Base-by-base conservation (phyloP, 2,329 filamentous ascomycete species). In the Uncinocarpus reesii region DNA sequence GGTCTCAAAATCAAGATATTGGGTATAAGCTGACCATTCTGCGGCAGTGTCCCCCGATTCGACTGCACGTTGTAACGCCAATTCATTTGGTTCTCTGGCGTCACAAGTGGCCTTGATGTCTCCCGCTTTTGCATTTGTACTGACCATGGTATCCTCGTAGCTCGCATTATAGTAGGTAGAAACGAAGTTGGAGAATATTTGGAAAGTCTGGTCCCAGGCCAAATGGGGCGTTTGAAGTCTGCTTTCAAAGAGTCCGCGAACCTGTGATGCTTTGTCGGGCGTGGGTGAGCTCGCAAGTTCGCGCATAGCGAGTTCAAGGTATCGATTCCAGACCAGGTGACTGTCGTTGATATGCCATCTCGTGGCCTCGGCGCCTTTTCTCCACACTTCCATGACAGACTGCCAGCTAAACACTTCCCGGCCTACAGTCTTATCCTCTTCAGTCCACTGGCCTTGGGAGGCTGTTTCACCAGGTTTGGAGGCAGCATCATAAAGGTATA, bases 1-100 rank as follows among this genome's bases (percentile, higher is more conserved):
- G 58, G 82, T 76, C 70, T 98, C 92, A 84, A 86, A 95, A 47
- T 86, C 81, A 15, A 96, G 71, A 58, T 98, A 98, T 48, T 84
- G 78, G 3, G 65, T 66, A 53, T 76, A 76, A 2, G 71, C 65
- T 16, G 65, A 63, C 63, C 76, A 78, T 52, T 80, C 73, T 7
- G 68, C 65, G n/a, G 64, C 62, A 47, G 63, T 67, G 53, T 82
- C 77, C 28, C 69, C 69, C n/a, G 69, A 64, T 36, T 75, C 68
- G 23, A 69, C 61, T 1, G 76, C 75, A 45, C 72, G 69, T 40
- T 70, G 68, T 23, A 82, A 58, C 36, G 70, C 70, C 47, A 71
- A 65, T 57, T 83, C 79, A 50, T 74, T 71, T 16, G 70, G 62
- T 50, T 77, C 75, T 28, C 79, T 76, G 15, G 73, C 63, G 11